Percentiles rank a stretch among this genome's conserved stretches.
Evolutionary conservation across 2,329 filamentous ascomycete genomes (phyloP).

Genomic region (Esteya vermicola): DNA sequence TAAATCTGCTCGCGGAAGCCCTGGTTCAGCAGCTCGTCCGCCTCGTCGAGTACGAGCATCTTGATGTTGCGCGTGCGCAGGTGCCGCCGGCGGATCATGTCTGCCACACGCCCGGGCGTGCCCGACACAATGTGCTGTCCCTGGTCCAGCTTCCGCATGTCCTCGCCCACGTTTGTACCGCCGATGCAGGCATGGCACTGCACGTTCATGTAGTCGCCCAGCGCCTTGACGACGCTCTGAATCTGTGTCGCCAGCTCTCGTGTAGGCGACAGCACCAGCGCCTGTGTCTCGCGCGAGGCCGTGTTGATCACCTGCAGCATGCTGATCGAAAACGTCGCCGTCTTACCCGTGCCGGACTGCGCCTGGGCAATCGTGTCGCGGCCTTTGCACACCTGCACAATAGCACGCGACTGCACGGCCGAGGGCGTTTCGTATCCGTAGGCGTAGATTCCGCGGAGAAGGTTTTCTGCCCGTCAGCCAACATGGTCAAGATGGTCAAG

Average conservation of each 20-base stretch:
- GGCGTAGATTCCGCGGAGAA: conserved; percentile 92
- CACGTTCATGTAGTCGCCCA: conserved; percentile 99
- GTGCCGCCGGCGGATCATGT: conserved; percentile 46
- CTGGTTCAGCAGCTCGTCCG: conserved; percentile 62
- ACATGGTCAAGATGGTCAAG: too few relatives aligned
- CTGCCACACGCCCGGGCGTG: conserved; percentile 80
- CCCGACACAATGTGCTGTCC: conserved; percentile 96
- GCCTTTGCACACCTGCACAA: conserved; percentile 97
- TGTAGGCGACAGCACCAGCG: conserved; percentile 87
- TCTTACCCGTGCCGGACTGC: conserved; percentile 94
- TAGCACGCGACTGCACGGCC: conserved; percentile 92
- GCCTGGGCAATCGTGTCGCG: conserved; percentile 97
- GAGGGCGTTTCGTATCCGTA: conserved; percentile 98
- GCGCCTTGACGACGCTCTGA: conserved; percentile 95
- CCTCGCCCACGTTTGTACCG: conserved; percentile 93
- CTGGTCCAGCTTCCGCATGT: conserved; percentile 94
- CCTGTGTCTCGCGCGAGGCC: conserved; percentile 82
- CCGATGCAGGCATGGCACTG: conserved; percentile 98
- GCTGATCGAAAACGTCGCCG: conserved; percentile 89
- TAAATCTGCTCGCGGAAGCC: conserved; percentile 98
- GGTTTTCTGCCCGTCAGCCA: conserved; percentile 52
- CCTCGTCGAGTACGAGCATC: conserved; percentile 49
- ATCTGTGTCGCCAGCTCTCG: conserved; percentile 97
- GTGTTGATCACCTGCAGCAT: conserved; percentile 95
- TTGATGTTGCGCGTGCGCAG: conserved; percentile 48